Conservation (phyloP, 768 basidiomycete genomes). For the Suillus fuscotomentosus region DNA sequence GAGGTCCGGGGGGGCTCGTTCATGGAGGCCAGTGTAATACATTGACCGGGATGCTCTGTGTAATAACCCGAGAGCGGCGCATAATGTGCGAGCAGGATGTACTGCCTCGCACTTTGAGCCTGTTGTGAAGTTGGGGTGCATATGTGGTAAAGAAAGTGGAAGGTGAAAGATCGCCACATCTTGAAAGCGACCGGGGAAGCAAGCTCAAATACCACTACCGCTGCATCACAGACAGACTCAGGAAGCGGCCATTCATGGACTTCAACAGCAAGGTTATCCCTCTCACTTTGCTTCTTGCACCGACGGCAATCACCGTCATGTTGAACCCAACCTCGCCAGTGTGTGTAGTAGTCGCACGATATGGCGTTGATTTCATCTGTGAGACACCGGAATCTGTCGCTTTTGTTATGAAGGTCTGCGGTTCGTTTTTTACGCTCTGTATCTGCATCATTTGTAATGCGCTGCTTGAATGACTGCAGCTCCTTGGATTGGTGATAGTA, state of each 20-base stretch:
- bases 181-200: conserved; percentile 33
- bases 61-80: background rate
- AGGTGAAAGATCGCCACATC: conserved; percentile 41
- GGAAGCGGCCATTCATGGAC: conserved; percentile 50
- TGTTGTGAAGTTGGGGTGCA: conserved; percentile 14
- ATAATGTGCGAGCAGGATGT: conserved; percentile 8
- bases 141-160: conserved; percentile 34
- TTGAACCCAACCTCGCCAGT: background rate
- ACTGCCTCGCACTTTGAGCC: background rate
- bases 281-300: conserved; percentile 22
- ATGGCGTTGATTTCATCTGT: background rate
- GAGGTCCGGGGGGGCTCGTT: conserved; percentile 31
- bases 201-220: conserved; percentile 41
- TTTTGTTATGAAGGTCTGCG: conserved; percentile 24
- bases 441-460: conserved; percentile 30
- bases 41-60: conserved; percentile 11
- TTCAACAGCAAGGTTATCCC: conserved; percentile 22
- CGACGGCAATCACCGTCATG: conserved; percentile 16
- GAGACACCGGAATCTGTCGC: conserved; percentile 12
- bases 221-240: conserved; percentile 10
- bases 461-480: conserved; percentile 20
- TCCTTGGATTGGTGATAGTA: conserved; percentile 25
- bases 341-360: background rate
- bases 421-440: conserved; percentile 17
- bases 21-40: conserved; percentile 36